These are phyloP conservation scores for Neurospora pannonica DNA, from an alignment of 495 filamentous ascomycete species.

Conservation along the genomic window DNA sequence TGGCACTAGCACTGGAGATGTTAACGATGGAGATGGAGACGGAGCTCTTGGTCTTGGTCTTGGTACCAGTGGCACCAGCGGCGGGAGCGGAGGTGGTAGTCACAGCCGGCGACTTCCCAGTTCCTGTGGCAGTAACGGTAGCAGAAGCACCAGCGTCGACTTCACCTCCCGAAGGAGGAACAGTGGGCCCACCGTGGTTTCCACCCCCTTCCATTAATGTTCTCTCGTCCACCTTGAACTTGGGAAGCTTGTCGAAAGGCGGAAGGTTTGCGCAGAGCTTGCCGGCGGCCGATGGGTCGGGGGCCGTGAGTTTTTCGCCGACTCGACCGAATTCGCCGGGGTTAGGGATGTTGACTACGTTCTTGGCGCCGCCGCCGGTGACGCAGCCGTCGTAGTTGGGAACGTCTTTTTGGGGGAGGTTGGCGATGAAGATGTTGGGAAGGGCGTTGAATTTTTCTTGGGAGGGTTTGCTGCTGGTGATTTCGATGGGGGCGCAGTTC, in stretches of 20 bases:
- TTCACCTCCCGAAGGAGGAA: background rate
- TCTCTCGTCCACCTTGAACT: no score
- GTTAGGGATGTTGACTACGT: conserved; percentile 19
- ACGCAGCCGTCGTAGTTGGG: conserved; percentile 11
- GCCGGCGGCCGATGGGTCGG: no score
- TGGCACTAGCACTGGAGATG: no score
- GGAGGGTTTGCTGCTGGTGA: conserved; percentile 32
- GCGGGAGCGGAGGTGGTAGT: background rate
- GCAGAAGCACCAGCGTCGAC: background rate
- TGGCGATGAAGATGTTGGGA: conserved; percentile 52
- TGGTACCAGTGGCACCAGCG: background rate
- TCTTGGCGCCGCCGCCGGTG: conserved; percentile 7
- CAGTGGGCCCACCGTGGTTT: no score
- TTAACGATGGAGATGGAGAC: no score
- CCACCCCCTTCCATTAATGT: no score
- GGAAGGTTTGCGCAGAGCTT: no score
- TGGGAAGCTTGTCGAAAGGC: no score
- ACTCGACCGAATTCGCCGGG: conserved; percentile 14
- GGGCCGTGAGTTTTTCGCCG: no score
- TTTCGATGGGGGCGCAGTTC: conserved; percentile 46
- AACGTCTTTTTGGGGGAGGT: conserved; percentile 27
- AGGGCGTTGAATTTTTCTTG: conserved; percentile 23
- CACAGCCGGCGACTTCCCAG: background rate
- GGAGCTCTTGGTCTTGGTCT: background rate
- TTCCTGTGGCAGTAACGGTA: background rate